Conservation (phyloP, 2,329 filamentous ascomycete genomes). For the Emericellopsis atlantica region DNA sequence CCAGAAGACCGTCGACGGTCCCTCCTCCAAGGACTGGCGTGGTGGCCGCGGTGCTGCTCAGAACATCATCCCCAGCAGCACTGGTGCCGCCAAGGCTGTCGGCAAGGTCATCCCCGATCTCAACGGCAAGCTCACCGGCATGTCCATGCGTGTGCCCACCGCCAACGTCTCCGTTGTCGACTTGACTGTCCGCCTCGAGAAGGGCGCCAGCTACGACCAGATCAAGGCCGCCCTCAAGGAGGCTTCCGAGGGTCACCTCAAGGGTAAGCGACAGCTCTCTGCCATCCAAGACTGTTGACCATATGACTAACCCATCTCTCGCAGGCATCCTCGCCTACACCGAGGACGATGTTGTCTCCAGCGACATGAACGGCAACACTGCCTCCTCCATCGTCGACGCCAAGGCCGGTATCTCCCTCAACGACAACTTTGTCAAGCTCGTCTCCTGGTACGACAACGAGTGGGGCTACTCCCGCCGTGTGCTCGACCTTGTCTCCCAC, state of each 20-base stretch:
- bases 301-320: not conserved
- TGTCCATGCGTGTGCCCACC: constrained; percentile 98
- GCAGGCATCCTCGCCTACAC: constrained; percentile 83
- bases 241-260: constrained; percentile 70
- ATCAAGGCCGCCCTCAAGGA: constrained; percentile 91
- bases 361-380: constrained; percentile 84
- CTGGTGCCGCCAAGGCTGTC: constrained; percentile 98
- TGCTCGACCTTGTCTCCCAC: constrained; percentile 70
- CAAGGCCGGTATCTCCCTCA: constrained; percentile 97
- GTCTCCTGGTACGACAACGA: constrained; percentile 99
- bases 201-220: constrained; percentile 74
- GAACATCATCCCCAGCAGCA: constrained; percentile 99
- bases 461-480: constrained; percentile 98
- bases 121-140: constrained; percentile 99
- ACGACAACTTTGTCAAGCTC: constrained; percentile 98
- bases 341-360: constrained; percentile 93
- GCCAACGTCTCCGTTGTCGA: constrained; percentile 99
- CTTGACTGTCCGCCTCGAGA: constrained; percentile 87
- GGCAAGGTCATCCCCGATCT: constrained; percentile 98
- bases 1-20: constrained; percentile 98
- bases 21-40: constrained; percentile 97
- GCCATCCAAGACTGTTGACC: constrained; percentile 5
- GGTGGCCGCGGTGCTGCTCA: constrained; percentile 96
- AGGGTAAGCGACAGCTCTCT: constrained; percentile 45
- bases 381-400: constrained; percentile 98